These are phyloP conservation scores for Moesziomyces aphidis DNA, from an alignment of 1,284 basidiomycete species.

Conservation along the genomic window DNA sequence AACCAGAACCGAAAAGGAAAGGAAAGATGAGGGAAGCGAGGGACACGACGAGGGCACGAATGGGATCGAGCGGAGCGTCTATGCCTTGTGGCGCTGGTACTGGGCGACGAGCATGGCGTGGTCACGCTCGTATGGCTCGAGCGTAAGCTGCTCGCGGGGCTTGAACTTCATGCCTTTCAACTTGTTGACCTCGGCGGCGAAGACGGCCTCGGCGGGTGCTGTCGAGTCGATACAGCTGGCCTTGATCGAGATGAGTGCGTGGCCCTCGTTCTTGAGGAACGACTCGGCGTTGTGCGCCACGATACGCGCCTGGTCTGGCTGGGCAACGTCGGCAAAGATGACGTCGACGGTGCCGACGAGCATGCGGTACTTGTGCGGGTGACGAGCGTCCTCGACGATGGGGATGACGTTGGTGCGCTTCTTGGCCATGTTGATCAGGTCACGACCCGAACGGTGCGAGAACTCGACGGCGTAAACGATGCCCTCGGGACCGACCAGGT, in stretches of 20 bases:
- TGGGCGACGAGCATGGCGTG: slow-evolving; percentile 66
- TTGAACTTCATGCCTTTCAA: slow-evolving; percentile 74
- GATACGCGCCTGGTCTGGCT: slow-evolving; percentile 89
- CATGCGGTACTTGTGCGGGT: slow-evolving; percentile 72
- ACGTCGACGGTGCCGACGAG: slow-evolving; percentile 65
- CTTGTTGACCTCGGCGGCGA: slow-evolving; percentile 87
- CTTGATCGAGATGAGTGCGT: slow-evolving; percentile 97
- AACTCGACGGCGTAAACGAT: slow-evolving; percentile 99
- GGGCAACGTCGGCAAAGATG: slow-evolving; percentile 93
- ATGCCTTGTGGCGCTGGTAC: slow-evolving; percentile 64
- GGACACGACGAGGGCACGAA: slow-evolving; percentile 7
- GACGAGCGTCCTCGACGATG: slow-evolving; percentile 97
- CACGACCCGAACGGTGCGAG: slow-evolving; percentile 93
- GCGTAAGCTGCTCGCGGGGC: slow-evolving; percentile 90
- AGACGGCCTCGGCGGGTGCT: slow-evolving; percentile 86
- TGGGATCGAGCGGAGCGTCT: slow-evolving; percentile 2
- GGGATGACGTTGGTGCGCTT: slow-evolving; percentile 99
- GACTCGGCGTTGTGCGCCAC: slow-evolving; percentile 92
- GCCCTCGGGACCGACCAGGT: slow-evolving; percentile 96
- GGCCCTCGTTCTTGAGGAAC: slow-evolving; percentile 95
- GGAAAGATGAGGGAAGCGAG: slow-evolving; percentile 5
- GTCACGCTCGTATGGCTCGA: slow-evolving; percentile 69
- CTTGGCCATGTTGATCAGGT: slow-evolving; percentile 99
- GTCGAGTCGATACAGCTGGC: slow-evolving; percentile 99
- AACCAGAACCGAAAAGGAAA: slow-evolving; percentile 33